Base-by-base conservation (phyloP, 2,329 filamentous ascomycete species). In the Pyricularia pennisetigena region DNA sequence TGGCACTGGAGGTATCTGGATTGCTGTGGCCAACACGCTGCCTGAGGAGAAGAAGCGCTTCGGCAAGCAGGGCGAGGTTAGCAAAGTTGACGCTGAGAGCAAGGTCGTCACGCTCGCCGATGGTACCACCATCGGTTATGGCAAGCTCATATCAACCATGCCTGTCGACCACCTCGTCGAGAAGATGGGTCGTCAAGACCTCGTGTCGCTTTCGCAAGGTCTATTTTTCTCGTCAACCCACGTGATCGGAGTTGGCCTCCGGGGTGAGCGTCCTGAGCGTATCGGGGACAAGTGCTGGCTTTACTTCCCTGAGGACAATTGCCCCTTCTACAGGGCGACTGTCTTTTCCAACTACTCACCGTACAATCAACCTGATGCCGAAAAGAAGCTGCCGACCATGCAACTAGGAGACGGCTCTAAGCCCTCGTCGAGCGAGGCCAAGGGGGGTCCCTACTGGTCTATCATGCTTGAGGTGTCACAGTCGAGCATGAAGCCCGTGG, bases 321-420 rank as follows among this genome's bases (percentile, higher is more conserved):
- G 93, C 85, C 93, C 93, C 78, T 99, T 99, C 86, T 99, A 99
- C 86, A 92, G 95, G 74, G 95, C 95, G 76, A 99, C 95, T 77
- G 98, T 99, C 83, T 99, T 99, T 88, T 98, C 94, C 81, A 99
- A 99, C 88, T 99, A 99, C 87, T 98, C 95, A 26, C 95, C 94
- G 67, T 89, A 97, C 88, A 99, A 99, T 86, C 95, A 98, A 83
- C 95, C 95, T 41, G 83, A 91, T 72, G 84, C 88, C 69, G 88
- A 90, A 69, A 89, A 85, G 77, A 95, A 97, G 85, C 88, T 99
- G 68, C 88, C 93, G 57, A 98, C 95, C 26, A 82, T 93, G 74
- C 91, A 94, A 79, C 85, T 94, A 61, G 95, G 91, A 69, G 86
- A 97, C 75, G 95, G 95, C 78, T 91, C 88, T 80, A 92, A 93